Conservation (phyloP, 805 yeast genomes). For the Starmera dryadoides region DNA sequence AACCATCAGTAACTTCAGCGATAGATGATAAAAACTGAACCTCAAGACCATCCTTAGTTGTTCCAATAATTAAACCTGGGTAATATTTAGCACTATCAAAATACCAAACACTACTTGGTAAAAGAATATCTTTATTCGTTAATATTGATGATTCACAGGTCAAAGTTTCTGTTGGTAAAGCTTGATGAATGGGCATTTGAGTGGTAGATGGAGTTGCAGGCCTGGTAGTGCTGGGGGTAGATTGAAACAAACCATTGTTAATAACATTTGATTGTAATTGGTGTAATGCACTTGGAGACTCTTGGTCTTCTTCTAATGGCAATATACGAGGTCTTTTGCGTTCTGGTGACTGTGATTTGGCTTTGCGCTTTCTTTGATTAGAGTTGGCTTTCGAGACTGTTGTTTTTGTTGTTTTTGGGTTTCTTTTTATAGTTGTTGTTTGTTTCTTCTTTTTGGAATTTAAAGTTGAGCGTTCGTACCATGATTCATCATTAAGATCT, state of each 20-base stretch:
- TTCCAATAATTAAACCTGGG: constrained; percentile 36
- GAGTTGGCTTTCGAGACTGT: neutral
- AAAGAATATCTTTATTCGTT: constrained; percentile 21
- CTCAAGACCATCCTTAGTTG: constrained; percentile 21
- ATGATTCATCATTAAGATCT: too few relatives aligned
- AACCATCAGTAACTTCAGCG: constrained; percentile 10
- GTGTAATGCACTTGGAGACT: too few relatives aligned
- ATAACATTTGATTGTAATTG: too few relatives aligned
- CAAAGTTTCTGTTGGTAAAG: constrained; percentile 2
- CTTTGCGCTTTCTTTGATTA: neutral
- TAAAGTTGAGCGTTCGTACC: too few relatives aligned
- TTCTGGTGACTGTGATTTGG: neutral
- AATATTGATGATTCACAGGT: constrained; percentile 8
- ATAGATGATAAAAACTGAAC: constrained; percentile 30
- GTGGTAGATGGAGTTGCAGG: too few relatives aligned
- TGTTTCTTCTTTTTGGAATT: too few relatives aligned
- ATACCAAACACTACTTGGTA: constrained; percentile 44
- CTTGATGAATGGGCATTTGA: too few relatives aligned
- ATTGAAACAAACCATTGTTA: too few relatives aligned
- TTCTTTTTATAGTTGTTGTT: too few relatives aligned
- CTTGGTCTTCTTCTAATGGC: neutral
- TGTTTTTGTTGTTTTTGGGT: neutral
- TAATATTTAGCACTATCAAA: constrained; percentile 39
- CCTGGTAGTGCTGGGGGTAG: too few relatives aligned
- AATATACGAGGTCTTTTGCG: neutral